Evolutionary conservation across 306 rosid genomes (phyloP), one percentile per base, ranked within the genome.

Genomic region (Cucurbita argyrosperma): DNA sequence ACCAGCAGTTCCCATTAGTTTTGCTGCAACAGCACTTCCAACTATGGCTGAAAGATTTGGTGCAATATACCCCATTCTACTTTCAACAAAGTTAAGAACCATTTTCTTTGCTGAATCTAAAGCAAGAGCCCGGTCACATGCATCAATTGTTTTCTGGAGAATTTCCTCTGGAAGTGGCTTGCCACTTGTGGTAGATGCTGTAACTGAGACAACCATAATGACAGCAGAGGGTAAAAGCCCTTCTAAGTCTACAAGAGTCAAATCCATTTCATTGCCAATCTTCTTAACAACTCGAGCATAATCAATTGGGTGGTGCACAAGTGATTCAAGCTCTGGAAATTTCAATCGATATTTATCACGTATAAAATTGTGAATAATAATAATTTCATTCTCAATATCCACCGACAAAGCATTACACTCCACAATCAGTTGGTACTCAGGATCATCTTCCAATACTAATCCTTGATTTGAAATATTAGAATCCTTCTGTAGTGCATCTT

Each of bases 1-100:
- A 71, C 99, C 99, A 71, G 97, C 97, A 38, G 88, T 90, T 69
- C 97, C 99, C 92, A 91, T 87, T 82, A 94, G 99, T 84, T 94
- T 94, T 10, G 97, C 99, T 11, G 97, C 99, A 61, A 89, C 95
- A 74, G 97, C 91, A 81, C 96, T 91, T 77, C 97, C 97, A 77
- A 91, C 92, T 62, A 94, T 86, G 45, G 96, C 85, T 73, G 99
- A 94, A 74, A 94, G 88, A 84, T 94, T 94, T 54, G 95, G 99
- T 12, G 99, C 99, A 69, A 94, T 90, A 83, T 86, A 88, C 40
- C 96, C 99, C 99, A 94, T 94, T 83, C 99, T 85, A 74, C 97
- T 91, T 84, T 94, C 97, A 18, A 94, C 99, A 71, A 90, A 94
- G 78, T 91, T 93, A 74, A 94, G 97, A 73, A 94, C 99, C 75